These are phyloP conservation scores for Venturia oleaginea DNA, from an alignment of 2,329 filamentous ascomycete genomes.

Conservation along the genomic window DNA sequence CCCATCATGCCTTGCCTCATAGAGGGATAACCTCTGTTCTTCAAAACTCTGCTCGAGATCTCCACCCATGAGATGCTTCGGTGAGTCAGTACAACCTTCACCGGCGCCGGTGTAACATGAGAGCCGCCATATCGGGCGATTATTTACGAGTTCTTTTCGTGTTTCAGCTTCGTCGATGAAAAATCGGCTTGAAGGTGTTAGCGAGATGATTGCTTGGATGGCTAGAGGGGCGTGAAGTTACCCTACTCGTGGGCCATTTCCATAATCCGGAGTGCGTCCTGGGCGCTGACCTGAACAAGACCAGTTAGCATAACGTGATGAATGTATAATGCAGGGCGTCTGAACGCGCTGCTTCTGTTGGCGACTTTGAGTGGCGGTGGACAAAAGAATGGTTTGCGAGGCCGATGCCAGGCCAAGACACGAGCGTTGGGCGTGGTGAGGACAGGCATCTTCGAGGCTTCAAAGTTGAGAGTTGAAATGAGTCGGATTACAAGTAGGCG, in stretches of 20 bases:
- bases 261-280: slow-evolving; percentile 1
- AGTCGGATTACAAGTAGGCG: no score
- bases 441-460: not conserved
- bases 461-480: no score
- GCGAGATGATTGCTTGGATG: not conserved
- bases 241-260: not conserved
- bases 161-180: slow-evolving; percentile 25
- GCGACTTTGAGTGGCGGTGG: not conserved
- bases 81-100: slow-evolving; percentile 60
- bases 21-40: slow-evolving; percentile 68
- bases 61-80: slow-evolving; percentile 77
- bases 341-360: not conserved
- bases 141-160: slow-evolving; percentile 53
- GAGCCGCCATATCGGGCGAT: slow-evolving; percentile 74
- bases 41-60: slow-evolving; percentile 79
- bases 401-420: not conserved
- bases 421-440: not conserved
- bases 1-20: slow-evolving; percentile 53
- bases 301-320: not conserved
- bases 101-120: slow-evolving; percentile 59
- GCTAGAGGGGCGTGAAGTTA: not conserved
- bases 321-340: not conserved
- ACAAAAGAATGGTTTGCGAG: not conserved
- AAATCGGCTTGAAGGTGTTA: slow-evolving; percentile 17
- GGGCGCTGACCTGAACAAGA: not conserved